phyloP scores from a whole-genome alignment of 768 basidiomycete species.

The Coprinopsis strossmayeri region DNA sequence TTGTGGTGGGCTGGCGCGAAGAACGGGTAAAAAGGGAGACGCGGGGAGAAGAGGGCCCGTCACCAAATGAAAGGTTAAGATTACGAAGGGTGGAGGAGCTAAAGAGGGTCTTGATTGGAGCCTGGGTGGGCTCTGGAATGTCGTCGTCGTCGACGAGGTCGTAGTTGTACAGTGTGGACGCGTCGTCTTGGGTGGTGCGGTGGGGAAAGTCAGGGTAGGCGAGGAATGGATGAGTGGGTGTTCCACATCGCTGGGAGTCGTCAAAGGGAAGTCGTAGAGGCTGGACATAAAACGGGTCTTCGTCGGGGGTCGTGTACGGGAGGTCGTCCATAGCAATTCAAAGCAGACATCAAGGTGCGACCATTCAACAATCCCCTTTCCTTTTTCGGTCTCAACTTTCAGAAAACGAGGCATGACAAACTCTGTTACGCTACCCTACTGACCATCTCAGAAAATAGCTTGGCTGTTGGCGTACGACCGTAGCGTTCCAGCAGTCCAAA shows the following conservation, averaged over 20 bases:
- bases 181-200: constrained; percentile 14
- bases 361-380: constrained; percentile 11
- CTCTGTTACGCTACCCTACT: constrained; percentile 12
- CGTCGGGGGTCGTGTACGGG: constrained; percentile 44
- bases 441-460: constrained; percentile 59
- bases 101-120: constrained; percentile 23
- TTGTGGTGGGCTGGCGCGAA: constrained; percentile 27
- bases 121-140: constrained; percentile 28
- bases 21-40: constrained; percentile 39
- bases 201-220: constrained; percentile 34
- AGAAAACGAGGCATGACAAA: constrained; percentile 26
- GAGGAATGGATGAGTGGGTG: constrained; percentile 31
- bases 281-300: constrained; percentile 42
- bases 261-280: constrained; percentile 24
- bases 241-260: constrained; percentile 13
- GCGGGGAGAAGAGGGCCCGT: constrained; percentile 29
- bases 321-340: constrained; percentile 26
- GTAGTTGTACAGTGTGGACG: constrained; percentile 31
- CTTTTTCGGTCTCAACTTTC: constrained; percentile 11
- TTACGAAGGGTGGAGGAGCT: constrained; percentile 32
- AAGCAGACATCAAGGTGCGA: not conserved
- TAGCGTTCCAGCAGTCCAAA: constrained; percentile 60
- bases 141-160: constrained; percentile 47
- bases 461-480: constrained; percentile 57
- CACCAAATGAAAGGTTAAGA: constrained; percentile 39